Evolutionary conservation across 768 basidiomycete species (phyloP).

Genomic region (Lactarius deliciosus): DNA sequence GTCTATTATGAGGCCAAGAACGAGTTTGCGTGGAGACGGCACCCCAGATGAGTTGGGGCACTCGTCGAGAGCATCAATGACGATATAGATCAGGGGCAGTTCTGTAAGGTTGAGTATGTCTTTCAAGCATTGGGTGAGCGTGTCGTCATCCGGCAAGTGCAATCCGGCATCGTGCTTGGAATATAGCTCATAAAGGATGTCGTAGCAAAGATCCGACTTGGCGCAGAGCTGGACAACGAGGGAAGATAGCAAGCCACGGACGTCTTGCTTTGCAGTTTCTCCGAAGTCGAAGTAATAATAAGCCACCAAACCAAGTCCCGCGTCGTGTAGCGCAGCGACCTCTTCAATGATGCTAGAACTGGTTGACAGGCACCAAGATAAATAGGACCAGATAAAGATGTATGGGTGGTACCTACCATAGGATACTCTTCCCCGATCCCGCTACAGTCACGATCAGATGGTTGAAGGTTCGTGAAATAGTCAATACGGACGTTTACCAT

Average conservation of each 20-base stretch:
- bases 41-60: slow-evolving; percentile 1
- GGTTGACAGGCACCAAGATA: not conserved
- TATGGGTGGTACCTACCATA: not conserved
- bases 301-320: not conserved
- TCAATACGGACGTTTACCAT: not conserved
- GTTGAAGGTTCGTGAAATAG: not conserved
- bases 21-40: not conserved
- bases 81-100: not conserved
- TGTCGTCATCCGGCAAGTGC: not conserved
- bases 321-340: not conserved
- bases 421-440: not conserved
- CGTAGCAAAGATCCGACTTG: not conserved
- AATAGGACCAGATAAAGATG: too few species aligned
- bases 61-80: slow-evolving; percentile 18
- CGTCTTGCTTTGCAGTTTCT: slow-evolving; percentile 1
- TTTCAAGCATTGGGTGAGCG: not conserved
- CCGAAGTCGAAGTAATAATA: slow-evolving; percentile 15
- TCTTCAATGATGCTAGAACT: slow-evolving; percentile 2
- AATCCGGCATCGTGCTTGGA: not conserved
- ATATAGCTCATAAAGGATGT: not conserved
- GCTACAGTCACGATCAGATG: not conserved
- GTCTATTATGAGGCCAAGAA: not conserved
- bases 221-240: slow-evolving; percentile 7
- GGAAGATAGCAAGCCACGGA: slow-evolving; percentile 7
- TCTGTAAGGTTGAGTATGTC: not conserved